Evolutionary conservation across 2,329 filamentous ascomycete genomes (phyloP), one percentile per base, ranked within the genome.

Genomic region (Beauveria bassiana): DNA sequence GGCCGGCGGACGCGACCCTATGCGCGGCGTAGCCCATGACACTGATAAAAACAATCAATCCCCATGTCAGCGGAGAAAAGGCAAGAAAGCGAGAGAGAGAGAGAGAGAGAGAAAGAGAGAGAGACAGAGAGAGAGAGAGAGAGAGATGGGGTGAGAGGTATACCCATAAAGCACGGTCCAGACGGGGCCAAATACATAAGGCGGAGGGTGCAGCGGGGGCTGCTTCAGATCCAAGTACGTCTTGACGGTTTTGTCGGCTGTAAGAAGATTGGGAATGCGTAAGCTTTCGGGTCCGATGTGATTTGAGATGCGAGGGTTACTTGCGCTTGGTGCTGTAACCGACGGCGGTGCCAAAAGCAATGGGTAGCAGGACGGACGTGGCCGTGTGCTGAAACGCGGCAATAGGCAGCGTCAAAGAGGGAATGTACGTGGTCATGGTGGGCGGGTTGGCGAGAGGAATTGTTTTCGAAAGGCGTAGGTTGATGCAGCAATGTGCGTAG

Each of bases 1-100:
- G 81, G 52, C 87, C 87, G 12, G 77, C 78, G 22, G 75, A 82
- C 70, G 89, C 86, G 60, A 89, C 91, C 51, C 90, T 88, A 75
- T 96, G 87, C 42, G 91, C 87, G 24, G 91, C 88, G 74, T 95
- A 97, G 63, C 93, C 93, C 91, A 96, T 97, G 22, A 89, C 73
- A 1, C 77, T 79, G 47, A 22, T 22, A 2, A 22, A 22, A 22
- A 22, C 22, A 22, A 20, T 46, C 9, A 42, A n/a, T 42, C 26
- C 43, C 34, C 43, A 43, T 51, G 16, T n/a, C 38, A 22, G 45
- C 14, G 18, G 16, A 9, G 12, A 12, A 7, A 14, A 16, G 34
- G 20, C 8, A n/a, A 9, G 26, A 55, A 46, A 65, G 10, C 61
- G 61, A 31, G 57, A 62, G 38, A 22, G 2, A 22, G 22, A 22